phyloP scores from a whole-genome alignment of 805 yeast genomes.

The Tanozyma kutaoensis region DNA sequence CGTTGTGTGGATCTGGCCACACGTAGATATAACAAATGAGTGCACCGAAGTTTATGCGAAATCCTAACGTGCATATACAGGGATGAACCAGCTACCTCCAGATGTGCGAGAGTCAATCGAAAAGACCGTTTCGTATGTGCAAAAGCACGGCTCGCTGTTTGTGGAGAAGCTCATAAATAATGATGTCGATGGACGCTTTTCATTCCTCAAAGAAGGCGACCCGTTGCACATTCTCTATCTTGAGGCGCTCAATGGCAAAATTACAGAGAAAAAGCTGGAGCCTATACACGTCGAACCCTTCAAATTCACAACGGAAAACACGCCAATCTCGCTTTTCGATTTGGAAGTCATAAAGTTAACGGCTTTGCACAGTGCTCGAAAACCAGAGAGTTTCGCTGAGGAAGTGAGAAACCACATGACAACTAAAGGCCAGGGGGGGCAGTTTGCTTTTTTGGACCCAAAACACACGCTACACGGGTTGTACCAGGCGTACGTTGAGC shows the following conservation, averaged over 20 bases:
- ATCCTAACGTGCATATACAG: neutral
- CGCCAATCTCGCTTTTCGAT: constrained; percentile 44
- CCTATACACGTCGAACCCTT: constrained; percentile 2
- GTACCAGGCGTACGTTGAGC: constrained; percentile 37
- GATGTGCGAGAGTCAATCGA: constrained; percentile 36
- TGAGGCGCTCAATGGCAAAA: constrained; percentile 36
- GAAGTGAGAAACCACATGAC: constrained; percentile 22
- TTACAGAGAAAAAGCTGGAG: constrained; percentile 12
- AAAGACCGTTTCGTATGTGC: constrained; percentile 61
- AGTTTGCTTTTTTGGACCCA: constrained; percentile 54
- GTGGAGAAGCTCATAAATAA: constrained; percentile 44
- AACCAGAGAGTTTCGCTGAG: constrained; percentile 33
- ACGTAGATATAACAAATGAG: neutral
- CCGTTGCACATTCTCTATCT: constrained; percentile 26
- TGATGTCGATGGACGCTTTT: constrained; percentile 37
- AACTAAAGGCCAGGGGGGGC: constrained; percentile 26
- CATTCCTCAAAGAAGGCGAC: constrained; percentile 45
- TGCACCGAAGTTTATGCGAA: neutral
- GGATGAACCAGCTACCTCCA: constrained; percentile 1
- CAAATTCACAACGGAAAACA: constrained; percentile 14
- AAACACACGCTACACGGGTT: constrained; percentile 47
- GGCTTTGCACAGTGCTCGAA: constrained; percentile 54
- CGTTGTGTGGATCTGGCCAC: neutral
- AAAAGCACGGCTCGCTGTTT: constrained; percentile 53
- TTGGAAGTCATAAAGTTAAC: constrained; percentile 56